Base-by-base conservation (phyloP, 2,329 filamentous ascomycete species). In the Colletotrichum salicis region DNA sequence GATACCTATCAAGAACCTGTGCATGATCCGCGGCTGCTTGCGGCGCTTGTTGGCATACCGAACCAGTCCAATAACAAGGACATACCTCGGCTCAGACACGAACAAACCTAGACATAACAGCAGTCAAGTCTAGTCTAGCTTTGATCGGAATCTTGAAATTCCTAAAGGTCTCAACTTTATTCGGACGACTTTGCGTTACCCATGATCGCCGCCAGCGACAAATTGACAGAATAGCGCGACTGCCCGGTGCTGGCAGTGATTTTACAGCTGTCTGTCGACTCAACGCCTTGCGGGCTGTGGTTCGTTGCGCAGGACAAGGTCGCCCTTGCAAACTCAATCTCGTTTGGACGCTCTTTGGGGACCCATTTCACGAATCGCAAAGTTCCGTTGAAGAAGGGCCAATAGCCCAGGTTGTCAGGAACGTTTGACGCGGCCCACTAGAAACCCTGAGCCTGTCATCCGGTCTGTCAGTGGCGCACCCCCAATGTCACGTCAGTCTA, bases 321-420 rank as follows among this genome's bases (percentile, higher is more conserved):
- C 58, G 69, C 65, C 67, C 59, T 70, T n/a, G 70, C 59, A 72
- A 72, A 72, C 65, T 72, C 65, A 72, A 72, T 72, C 70, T 72
- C 65, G 70, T 72, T 70, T 72, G 59, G 35, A 64, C 29, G 57
- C 55, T 13, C 65, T 51, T 52, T 27, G 37, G 35, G 55, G 54
- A 35, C 29, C 65, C 65, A 69, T 59, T 60, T 64, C 70, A 72
- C 55, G 54, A 72, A 69, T 64, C 70, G 65, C 60, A 70, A 56
- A 59, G 55, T 56, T 64, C 58, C 70, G 54, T 54, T 61, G 60
- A 64, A 72, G 59, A 70, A 72, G 65, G 33, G 52, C 45, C 59
- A 64, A 59, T 48, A 33, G 65, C 54, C 54, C 69, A 60, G 45
- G 31, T 22, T 56, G 15, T 56, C 65, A 70, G 65, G 59, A 59